Conservation (phyloP, 1,284 basidiomycete species). For the Irpex rosettiformis region DNA sequence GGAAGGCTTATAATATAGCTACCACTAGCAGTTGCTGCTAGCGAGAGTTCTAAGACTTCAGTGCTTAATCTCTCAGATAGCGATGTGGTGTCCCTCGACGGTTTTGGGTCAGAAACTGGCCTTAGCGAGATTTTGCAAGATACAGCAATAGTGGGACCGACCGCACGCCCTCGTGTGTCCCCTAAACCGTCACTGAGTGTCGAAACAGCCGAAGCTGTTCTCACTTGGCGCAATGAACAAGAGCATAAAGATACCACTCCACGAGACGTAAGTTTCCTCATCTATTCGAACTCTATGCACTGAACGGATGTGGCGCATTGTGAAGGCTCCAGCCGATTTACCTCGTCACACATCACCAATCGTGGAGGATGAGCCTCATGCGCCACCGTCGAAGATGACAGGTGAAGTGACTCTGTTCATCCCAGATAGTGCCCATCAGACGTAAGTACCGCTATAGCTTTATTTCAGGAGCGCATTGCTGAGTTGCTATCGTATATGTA, state of each 20-base stretch:
- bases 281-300: not conserved
- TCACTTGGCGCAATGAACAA: conserved; percentile 9
- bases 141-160: not conserved
- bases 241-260: conserved; percentile 3
- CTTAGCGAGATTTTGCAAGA: conserved; percentile 7
- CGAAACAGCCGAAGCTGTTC: conserved; percentile 6
- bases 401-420: conserved; percentile 10
- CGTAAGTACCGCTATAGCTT: conserved; percentile 5
- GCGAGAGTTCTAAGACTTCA: conserved; percentile 8
- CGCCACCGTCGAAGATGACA: not conserved
- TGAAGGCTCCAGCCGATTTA: not conserved
- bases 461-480: not conserved
- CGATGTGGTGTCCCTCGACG: conserved; percentile 10
- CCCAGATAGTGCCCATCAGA: conserved; percentile 11
- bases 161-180: not conserved
- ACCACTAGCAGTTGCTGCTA: not conserved
- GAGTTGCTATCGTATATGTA: not conserved
- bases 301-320: not conserved
- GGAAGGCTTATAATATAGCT: too few relatives aligned
- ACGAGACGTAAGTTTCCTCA: conserved; percentile 3
- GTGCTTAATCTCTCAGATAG: conserved; percentile 8
- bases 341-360: not conserved
- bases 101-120: conserved; percentile 6
- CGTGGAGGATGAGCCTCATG: not conserved
- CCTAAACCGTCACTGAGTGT: conserved; percentile 1